Conservation (phyloP, 2,329 filamentous ascomycete species). For the Beauveria pseudobassiana region DNA sequence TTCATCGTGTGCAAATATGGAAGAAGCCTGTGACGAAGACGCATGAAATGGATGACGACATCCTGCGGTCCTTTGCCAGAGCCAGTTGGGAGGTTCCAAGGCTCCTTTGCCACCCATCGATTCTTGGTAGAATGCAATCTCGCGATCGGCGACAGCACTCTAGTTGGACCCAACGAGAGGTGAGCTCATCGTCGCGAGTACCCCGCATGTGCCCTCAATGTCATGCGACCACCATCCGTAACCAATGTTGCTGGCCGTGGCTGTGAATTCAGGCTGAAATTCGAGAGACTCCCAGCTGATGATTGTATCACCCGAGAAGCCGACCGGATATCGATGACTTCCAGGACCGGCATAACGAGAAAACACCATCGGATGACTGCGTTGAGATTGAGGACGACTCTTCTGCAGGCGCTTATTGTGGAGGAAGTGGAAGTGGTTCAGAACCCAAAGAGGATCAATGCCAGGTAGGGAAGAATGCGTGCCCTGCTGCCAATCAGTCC, state of each 20-base stretch:
- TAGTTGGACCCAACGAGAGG: constrained; percentile 49
- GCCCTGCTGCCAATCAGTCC: constrained; percentile 63
- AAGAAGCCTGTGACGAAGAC: constrained; percentile 49
- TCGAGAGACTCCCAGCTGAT: constrained; percentile 52
- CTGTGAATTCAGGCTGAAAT: constrained; percentile 60
- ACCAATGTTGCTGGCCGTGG: constrained; percentile 45
- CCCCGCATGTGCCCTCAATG: constrained; percentile 50
- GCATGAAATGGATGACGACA: constrained; percentile 42
- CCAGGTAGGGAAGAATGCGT: constrained; percentile 45
- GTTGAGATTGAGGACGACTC: constrained; percentile 16
- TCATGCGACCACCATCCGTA: constrained; percentile 59
- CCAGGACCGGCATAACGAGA: constrained; percentile 35
- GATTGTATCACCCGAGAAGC: constrained; percentile 56
- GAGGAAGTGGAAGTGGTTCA: constrained; percentile 58
- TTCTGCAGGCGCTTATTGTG: constrained; percentile 34
- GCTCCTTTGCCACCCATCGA: constrained; percentile 53
- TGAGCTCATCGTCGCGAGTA: constrained; percentile 44
- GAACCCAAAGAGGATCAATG: constrained; percentile 55
- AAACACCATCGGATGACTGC: constrained; percentile 41
- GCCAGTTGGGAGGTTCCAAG: constrained; percentile 43
- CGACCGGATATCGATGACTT: constrained; percentile 56
- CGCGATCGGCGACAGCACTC: constrained; percentile 50
- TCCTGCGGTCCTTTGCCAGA: constrained; percentile 29
- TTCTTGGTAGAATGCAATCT: constrained; percentile 50
- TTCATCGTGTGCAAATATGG: constrained; percentile 56